Percentiles rank a stretch among this genome's conserved stretches.
These are phyloP conservation scores for Allomyces arbusculus DNA, from an alignment of 192 early-diverging fungal genomes.

Conservation along the genomic window DNA sequence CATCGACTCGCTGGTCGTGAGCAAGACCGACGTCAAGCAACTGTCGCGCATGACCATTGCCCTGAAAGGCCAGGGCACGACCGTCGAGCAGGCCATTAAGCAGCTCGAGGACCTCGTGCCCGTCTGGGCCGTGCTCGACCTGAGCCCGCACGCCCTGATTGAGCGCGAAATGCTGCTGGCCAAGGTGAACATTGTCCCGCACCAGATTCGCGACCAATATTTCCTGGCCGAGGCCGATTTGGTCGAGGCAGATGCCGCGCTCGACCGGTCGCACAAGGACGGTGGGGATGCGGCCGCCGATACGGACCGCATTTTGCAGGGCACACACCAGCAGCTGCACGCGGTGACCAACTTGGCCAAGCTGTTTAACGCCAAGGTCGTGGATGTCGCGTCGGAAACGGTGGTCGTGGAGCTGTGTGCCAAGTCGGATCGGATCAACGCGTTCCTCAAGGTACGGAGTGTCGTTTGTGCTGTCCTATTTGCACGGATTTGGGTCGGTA, in stretches of 20 bases:
- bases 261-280: conserved; percentile 3
- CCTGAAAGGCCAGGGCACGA: conserved; percentile 57
- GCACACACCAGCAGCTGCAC: conserved; percentile 43
- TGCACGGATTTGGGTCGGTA: neutral
- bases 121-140: conserved; percentile 94
- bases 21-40: conserved; percentile 83
- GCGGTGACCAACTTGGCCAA: conserved; percentile 61
- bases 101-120: conserved; percentile 94
- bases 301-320: conserved; percentile 20
- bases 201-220: conserved; percentile 31
- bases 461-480: neutral
- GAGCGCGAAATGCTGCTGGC: conserved; percentile 83
- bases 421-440: conserved; percentile 67
- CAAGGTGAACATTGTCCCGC: conserved; percentile 70
- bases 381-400: conserved; percentile 68
- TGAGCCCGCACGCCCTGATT: conserved; percentile 67
- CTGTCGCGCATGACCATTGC: conserved; percentile 90
- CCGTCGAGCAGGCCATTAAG: conserved; percentile 78
- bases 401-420: conserved; percentile 74
- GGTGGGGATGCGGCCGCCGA: neutral
- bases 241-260: neutral
- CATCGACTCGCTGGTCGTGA: conserved; percentile 91
- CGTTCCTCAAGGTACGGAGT: conserved; percentile 47
- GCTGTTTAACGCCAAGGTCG: conserved; percentile 67
- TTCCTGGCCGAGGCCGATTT: no score